Base-by-base conservation (phyloP, 2,329 filamentous ascomycete genomes). In the Cladosporium velox region DNA sequence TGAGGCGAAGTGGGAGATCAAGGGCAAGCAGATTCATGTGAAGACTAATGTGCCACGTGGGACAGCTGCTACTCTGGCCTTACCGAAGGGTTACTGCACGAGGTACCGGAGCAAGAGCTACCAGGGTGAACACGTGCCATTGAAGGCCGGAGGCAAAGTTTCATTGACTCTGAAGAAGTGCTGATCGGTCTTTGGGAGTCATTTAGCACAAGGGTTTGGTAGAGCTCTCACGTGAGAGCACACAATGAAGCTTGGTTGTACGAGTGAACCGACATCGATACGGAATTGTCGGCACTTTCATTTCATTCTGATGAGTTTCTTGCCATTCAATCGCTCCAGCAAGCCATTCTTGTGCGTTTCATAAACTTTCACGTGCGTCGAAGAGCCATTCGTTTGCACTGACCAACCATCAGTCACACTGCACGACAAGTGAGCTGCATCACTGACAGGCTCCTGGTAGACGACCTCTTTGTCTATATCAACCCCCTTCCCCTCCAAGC, bases 1-100 rank as follows among this genome's bases (percentile, higher is more conserved):
- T 11, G 41, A 70, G 6, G 70, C 71, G 1, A 69, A 67, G 3
- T 74, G 71, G 70, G 68, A 73, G 68, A 64, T 70, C 34, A 52
- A 51, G 30, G 63, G 41, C 21, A 51, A 59, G 30, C 26, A 24
- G 5, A 38, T 65, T 7, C 8, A 38, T 1, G 63, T 59, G 24
- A 49, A 28, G 63, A 59, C 63, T 3, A 59, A 38, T 11, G 54
- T 65, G 10, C 63, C 63, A 14, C n/a, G 38, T 3, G 54, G 63
- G 1, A 65, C 63, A 11, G 18, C 52, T 15, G 63, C 28, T 12
- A 65, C 18, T n/a, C 14, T 65, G 28, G 38, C 57, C 24, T 1
- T 65, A 21, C 63, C 63, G n/a, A 32, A 58, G 28, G 63, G 63
- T 6, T 63, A 63, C 51, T 55, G 34, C 32, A 41, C 49, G 15